Evolutionary conservation across 1,284 basidiomycete species (phyloP), one percentile per base, ranked within the genome.

Genomic region (Irpex rosettiformis): DNA sequence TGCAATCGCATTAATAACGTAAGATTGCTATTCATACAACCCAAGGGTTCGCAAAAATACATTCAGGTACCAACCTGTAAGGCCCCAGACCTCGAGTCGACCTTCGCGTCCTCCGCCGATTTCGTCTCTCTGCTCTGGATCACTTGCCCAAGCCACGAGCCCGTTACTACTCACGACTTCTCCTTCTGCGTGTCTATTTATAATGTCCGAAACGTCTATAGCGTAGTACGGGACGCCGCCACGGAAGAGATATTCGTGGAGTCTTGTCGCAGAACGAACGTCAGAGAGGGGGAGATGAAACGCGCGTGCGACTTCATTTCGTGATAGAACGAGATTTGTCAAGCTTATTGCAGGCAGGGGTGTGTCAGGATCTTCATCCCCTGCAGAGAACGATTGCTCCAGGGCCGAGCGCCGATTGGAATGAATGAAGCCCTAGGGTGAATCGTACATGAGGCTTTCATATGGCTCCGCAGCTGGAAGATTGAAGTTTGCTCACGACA

Each of bases 61-160:
- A 52, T 79, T 82, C 52, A 91, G 74, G 72, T 91, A 92, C 89
- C 89, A 92, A 28, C 89, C 90, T 27, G 90, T 91, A 66, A 93
- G 72, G 0, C 90, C 90, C 89, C 90, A 93, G 21, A 91, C 81
- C 66, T 91, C 87, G 11, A 91, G 69, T 58, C 73, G 71, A 13
- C 76, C 78, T 47, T 72, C 71, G 53, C 69, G 67, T 18, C 75
- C 78, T 18, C 71, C 70, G 11, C 79, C 79, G 33, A 79, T 73
- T 60, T 81, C 79, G 55, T 77, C 76, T 56, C 68, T 69, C 54
- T 68, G 68, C 37, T 66, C 61, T 33, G 65, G 61, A 58, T 72
- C 66, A 54, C 62, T 66, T 7, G 55, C 59, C 67, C 65, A 66
- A 11, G 56, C 48, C 51, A 61, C 62, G 48, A 62, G 60, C 10